Evolutionary conservation across 169 alveolate genomes (phyloP).

Genomic region (Plasmodium relictum): DNA sequence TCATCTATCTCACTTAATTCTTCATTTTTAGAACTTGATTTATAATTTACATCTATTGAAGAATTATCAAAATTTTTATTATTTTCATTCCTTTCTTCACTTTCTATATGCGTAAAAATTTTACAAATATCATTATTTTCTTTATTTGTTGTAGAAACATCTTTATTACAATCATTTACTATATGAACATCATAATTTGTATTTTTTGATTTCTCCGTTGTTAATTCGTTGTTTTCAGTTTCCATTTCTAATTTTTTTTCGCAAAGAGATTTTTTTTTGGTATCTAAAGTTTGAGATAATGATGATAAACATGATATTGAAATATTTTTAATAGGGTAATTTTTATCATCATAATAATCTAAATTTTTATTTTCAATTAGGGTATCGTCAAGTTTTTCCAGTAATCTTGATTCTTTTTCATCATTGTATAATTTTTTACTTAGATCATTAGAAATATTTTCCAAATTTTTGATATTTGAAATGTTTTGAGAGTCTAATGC

Average conservation of each 20-base stretch:
- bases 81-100: background rate
- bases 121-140: background rate
- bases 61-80: background rate
- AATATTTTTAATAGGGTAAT: background rate
- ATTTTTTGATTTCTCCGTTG: background rate
- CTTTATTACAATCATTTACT: too few species aligned
- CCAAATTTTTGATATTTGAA: too few species aligned
- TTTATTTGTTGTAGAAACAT: background rate
- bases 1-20: conserved; percentile 4
- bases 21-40: background rate
- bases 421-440: background rate
- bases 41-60: background rate
- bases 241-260: conserved; percentile 8
- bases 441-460: background rate
- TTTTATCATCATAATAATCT: background rate
- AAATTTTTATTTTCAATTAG: background rate
- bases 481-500: too few species aligned
- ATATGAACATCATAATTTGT: background rate
- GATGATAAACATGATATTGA: background rate
- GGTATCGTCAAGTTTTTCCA: conserved; percentile 4
- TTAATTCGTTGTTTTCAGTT: background rate
- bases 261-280: background rate
- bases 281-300: background rate
- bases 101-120: background rate
- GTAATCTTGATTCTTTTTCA: background rate